Evolutionary conservation across 2,329 filamentous ascomycete species (phyloP), one percentile per base, ranked within the genome.

Genomic region (Fusarium sarcochroum): DNA sequence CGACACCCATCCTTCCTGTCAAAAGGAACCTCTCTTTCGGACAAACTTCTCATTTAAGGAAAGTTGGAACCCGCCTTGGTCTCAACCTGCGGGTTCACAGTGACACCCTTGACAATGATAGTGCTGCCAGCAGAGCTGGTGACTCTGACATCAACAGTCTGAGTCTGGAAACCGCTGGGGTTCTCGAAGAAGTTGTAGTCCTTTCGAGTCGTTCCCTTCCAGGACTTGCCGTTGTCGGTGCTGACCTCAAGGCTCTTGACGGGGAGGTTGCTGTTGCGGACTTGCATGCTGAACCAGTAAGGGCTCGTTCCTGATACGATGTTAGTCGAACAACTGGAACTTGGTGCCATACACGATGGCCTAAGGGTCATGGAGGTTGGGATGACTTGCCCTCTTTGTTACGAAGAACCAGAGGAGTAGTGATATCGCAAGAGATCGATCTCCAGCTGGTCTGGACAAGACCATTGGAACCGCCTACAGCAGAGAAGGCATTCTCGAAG

Each of bases 131-230:
- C 81, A 5, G 79, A 73, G 59, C 85, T 84, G 2, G 87, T 90
- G 23, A 90, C 81, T 58, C 82, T 83, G 30, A 91, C 81, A 70
- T 86, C 82, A 2, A 90, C 86, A 3, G 76, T 83, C 14, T 81
- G 76, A 0, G 82, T 83, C 1, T 86, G 85, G 69, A 88, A 89
- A 0, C 89, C 89, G 58, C 81, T 80, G 1, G 79, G 62, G 69
- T 89, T 83, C 80, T 90, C 84, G 50, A 91, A 91, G 78, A 84
- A 91, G 81, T 91, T 87, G 75, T 88, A 88, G 18, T 80, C 76
- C 48, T 81, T 76, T 42, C 89, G 81, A 1, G 78, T 81, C 0
- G 89, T 90, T 17, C 75, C 54, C 74, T 84, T 77, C 89, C 88
- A 91, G 7, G 84, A 86, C 52, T 69, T 81, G 20, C 89, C 89